phyloP scores from a whole-genome alignment of 768 basidiomycete genomes.

The Termitomyces sp. region DNA sequence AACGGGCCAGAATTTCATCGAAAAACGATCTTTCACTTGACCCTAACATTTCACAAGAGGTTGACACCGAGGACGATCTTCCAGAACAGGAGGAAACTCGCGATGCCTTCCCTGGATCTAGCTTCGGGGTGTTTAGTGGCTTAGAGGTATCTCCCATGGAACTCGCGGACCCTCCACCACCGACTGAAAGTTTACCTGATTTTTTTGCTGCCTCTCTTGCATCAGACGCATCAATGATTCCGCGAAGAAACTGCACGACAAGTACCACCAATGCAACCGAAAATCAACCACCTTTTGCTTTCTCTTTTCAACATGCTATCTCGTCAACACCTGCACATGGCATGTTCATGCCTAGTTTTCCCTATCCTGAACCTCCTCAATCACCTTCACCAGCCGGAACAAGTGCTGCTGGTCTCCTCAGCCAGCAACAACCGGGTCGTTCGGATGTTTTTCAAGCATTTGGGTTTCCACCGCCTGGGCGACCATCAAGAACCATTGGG shows the following conservation, averaged over 20 bases:
- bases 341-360: constrained; percentile 42
- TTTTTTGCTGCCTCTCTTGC: constrained; percentile 42
- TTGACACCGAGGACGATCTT: constrained; percentile 11
- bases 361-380: constrained; percentile 54
- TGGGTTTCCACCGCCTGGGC: constrained; percentile 40
- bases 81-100: constrained; percentile 15
- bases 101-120: constrained; percentile 27
- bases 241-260: constrained; percentile 26
- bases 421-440: constrained; percentile 31
- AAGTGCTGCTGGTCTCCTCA: constrained; percentile 20
- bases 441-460: constrained; percentile 46
- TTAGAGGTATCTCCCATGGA: constrained; percentile 28
- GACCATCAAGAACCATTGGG: constrained; percentile 35
- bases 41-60: constrained; percentile 1
- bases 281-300: constrained; percentile 53
- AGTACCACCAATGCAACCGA: constrained; percentile 49
- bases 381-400: constrained; percentile 52
- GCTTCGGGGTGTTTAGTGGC: constrained; percentile 50
- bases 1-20: constrained; percentile 41
- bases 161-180: constrained; percentile 45
- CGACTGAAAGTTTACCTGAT: constrained; percentile 50
- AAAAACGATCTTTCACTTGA: constrained; percentile 11
- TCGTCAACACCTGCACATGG: constrained; percentile 49
- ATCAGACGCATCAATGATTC: constrained; percentile 15
- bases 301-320: constrained; percentile 44